These are phyloP conservation scores for Aegilops tauschii DNA, from an alignment of 176 grass and related monocot species.

Conservation along the genomic window DNA sequence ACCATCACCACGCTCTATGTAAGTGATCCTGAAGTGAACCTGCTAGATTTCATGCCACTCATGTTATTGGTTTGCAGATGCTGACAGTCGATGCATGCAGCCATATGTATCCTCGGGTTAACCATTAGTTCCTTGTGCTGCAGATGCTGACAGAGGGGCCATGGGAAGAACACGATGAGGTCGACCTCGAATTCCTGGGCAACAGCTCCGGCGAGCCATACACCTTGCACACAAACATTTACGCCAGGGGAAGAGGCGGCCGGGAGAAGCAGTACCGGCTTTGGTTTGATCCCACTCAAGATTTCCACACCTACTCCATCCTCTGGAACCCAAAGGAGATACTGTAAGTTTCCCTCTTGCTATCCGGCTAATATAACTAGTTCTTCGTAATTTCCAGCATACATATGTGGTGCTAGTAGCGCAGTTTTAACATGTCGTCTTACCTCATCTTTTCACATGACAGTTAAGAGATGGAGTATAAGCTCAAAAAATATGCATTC, in stretches of 20 bases:
- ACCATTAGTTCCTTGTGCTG: conserved; percentile 2
- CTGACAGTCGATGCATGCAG: not conserved
- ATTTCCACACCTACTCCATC: conserved; percentile 66
- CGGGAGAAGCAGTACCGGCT: conserved; percentile 57
- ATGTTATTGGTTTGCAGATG: not conserved
- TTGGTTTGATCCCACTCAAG: conserved; percentile 73
- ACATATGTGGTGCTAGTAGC: no score
- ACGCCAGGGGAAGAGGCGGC: conserved; percentile 49
- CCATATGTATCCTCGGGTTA: conserved; percentile 13
- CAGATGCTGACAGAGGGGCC: conserved; percentile 41
- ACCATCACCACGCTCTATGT: conserved; percentile 61
- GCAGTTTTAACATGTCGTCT: no score
- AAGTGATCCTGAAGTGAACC: conserved; percentile 8
- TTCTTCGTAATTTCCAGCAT: no score
- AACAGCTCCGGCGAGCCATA: conserved; percentile 55
- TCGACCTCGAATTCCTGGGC: conserved; percentile 70
- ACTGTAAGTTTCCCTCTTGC: conserved; percentile 1
- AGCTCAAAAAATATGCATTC: no score
- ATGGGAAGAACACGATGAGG: conserved; percentile 45
- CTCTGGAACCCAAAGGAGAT: conserved; percentile 58
- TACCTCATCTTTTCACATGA: no score
- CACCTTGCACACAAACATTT: conserved; percentile 70
- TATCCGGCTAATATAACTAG: no score
- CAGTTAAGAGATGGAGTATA: no score
- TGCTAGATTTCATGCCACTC: not conserved